Percentiles rank a stretch among this genome's conserved stretches.
Evolutionary conservation across 495 filamentous ascomycete species (phyloP).

Genomic region (Aspergillus asperescens): DNA sequence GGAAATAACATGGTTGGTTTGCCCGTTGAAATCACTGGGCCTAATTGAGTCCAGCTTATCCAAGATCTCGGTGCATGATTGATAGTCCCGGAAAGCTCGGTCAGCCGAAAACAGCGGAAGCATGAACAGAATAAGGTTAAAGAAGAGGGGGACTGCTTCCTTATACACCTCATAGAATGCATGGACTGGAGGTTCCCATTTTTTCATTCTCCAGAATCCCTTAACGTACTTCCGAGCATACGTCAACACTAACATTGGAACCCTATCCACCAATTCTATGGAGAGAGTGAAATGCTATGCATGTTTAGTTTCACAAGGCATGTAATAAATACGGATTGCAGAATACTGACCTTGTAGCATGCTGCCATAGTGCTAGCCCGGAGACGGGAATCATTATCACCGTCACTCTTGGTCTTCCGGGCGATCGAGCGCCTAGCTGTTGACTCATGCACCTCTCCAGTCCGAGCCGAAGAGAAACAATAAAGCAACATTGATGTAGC

Average conservation of each 20-base stretch:
- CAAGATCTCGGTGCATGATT: constrained; percentile 6
- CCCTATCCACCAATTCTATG: constrained; percentile 11
- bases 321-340: not conserved
- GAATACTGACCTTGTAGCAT: constrained; percentile 2
- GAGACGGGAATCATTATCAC: not conserved
- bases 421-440: constrained; percentile 2
- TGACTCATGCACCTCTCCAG: too few species aligned
- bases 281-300: constrained; percentile 12
- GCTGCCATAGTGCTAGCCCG: not conserved
- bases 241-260: constrained; percentile 11
- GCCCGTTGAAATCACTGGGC: not conserved
- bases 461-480: too few species aligned
- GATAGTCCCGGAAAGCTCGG: constrained; percentile 12
- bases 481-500: too few species aligned
- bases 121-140: constrained; percentile 16
- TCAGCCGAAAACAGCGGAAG: constrained; percentile 10
- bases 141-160: constrained; percentile 12
- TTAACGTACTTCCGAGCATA: constrained; percentile 15
- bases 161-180: constrained; percentile 15
- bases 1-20: constrained; percentile 1
- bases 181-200: constrained; percentile 12
- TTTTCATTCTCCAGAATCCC: constrained; percentile 6
- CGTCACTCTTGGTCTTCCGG: not conserved
- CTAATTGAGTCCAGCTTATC: not conserved
- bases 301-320: not conserved